These are phyloP conservation scores for Jamesozyma jinghongensis DNA, from an alignment of 805 yeast species.

Conservation along the genomic window DNA sequence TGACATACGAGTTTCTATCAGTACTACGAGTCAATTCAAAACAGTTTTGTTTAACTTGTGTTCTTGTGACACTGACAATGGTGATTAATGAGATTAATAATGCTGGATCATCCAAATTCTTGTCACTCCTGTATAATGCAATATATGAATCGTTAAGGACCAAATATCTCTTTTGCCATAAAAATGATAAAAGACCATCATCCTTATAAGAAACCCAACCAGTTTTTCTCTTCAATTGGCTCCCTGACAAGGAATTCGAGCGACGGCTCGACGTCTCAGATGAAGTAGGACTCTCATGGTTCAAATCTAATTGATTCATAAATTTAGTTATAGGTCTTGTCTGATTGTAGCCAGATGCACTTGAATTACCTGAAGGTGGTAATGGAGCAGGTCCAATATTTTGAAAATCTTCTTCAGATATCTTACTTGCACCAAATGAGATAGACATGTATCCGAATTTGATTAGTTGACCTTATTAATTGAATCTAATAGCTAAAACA, in stretches of 20 bases:
- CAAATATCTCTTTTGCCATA: conserved; percentile 88
- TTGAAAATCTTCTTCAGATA: conserved; percentile 40
- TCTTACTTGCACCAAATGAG: conserved; percentile 38
- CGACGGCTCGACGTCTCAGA: conserved; percentile 3
- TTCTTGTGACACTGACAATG: conserved; percentile 54
- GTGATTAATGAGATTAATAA: conserved; percentile 48
- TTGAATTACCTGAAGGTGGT: conserved; percentile 34
- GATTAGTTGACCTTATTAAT: no score
- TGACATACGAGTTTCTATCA: conserved; percentile 20
- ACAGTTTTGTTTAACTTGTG: conserved; percentile 66
- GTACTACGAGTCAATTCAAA: conserved; percentile 61
- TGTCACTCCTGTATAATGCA: conserved; percentile 65
- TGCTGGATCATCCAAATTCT: conserved; percentile 36
- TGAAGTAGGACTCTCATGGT: conserved; percentile 26
- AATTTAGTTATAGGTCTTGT: conserved; percentile 30
- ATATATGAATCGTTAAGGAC: conserved; percentile 67
- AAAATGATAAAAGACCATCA: conserved; percentile 78
- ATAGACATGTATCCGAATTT: no score
- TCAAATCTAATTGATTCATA: conserved; percentile 26
- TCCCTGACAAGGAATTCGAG: conserved; percentile 9
- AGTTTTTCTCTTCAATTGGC: conserved; percentile 18
- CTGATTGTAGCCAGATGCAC: conserved; percentile 26
- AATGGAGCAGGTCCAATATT: conserved; percentile 50
- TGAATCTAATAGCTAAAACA: no score
- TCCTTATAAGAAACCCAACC: conserved; percentile 94